Evolutionary conservation across 495 filamentous ascomycete species (phyloP), one percentile per base, ranked within the genome.

Genomic region (Xylaria telfairii): DNA sequence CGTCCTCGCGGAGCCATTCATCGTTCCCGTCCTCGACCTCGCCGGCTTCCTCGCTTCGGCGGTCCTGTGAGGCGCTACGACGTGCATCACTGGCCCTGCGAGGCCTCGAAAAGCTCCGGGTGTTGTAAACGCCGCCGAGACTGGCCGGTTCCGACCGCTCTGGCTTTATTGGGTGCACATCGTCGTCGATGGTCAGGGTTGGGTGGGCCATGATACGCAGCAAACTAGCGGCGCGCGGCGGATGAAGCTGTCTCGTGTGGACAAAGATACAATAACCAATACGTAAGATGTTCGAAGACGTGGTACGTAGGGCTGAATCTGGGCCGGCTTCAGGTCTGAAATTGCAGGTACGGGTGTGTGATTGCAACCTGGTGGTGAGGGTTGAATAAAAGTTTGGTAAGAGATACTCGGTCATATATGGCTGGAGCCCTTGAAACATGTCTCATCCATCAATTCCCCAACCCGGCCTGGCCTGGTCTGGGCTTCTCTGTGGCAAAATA

Each of bases 41-140:
- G 12, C 72, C 74, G 39, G 37, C 24, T 0, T 68, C 53, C 2
- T 78, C 79, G 21, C 73, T 68, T 3, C 57, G 67, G 28, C 80
- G 73, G 26, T 73, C 65, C 28, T 75, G 77, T 28, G 73, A 74
- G 56, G 64, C 47, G 28, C 75, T 78, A 30, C 78, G 71, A 42
- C 79, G 69, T 30, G 67, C 72, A 37, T 78, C 73, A 15, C 74
- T 62, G 8, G 78, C 73, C 12, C 60, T 65, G 49, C 75, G 63
- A 12, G 67, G 30, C 21, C 62, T 70, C 12, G 78, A 77, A 37
- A 80, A 53, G 71, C 75, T 79, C 13, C 81, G 79, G n/a, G 81
- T 77, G 69, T 79, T 73, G 77, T 77, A 83, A 15, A 83, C 75
- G 41, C 81, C 80, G 13, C 80, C 81, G n/a, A 78, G 57, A 13